Evolutionary conservation across 768 basidiomycete species (phyloP), one percentile per base, ranked within the genome.

Genomic region (Tricholoma bakamatsutake): DNA sequence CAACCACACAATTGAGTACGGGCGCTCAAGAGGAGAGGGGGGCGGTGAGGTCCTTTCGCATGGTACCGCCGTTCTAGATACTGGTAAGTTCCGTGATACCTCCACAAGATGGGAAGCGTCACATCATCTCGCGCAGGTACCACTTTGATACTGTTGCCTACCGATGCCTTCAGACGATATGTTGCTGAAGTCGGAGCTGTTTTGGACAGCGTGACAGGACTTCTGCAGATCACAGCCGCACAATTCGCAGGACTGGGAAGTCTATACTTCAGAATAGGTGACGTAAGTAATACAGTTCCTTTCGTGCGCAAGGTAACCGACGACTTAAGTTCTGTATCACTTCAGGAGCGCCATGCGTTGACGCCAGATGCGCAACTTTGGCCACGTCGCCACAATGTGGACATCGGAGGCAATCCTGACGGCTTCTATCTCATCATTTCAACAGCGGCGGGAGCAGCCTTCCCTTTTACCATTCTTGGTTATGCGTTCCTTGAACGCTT

Each of bases 391-490:
- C 61, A 74, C 35, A 74, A 73, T 58, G 59, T 63, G 8, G 52
- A 46, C 2, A 69, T 75, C 39, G 74, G 74, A 31, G 74, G 73
- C 27, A 62, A 39, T 0, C 31, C 65, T n/a, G 59, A 55, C 53
- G 58, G 55, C 39, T 63, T 73, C 31, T 75, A 74, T 52, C 67
- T 74, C 33, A 66, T 76, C 49, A 69, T 74, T 53, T 67, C 49
- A 62, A 59, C 68, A 1, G 58, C 61, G 12, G 61, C 70, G 8
- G 80, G 78, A 46, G n/a, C 72, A 57, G 82, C 80, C 13, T 65
- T 83, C 13, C 79, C 81, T 68, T 82, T 83, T 58, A 73, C 84
- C 65, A 76, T n/a, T n/a, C n/a, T 81, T 66, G 80, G 82, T 15
- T 73, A 71, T 62, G 61, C 67, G 4, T 84, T 81, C 75, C 71